Evolutionary conservation across 129 eudicot species (phyloP).

Genomic region (Flaveria trinervia): DNA sequence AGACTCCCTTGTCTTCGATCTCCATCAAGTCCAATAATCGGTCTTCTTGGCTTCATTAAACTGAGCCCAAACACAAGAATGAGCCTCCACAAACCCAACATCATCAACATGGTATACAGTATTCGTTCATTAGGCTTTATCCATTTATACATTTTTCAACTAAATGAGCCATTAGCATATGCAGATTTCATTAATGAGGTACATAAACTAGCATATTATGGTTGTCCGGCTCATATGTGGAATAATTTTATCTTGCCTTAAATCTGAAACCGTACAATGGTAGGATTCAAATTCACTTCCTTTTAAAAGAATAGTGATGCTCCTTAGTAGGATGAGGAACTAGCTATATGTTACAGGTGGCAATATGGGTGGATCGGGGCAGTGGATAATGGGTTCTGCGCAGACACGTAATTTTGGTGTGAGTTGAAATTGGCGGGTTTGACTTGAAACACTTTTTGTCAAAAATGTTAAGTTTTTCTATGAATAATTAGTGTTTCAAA

Average conservation of each 20-base stretch:
- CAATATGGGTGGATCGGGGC: not conserved
- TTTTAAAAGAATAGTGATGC: not conserved
- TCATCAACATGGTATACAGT: not conserved
- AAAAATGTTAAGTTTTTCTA: not conserved
- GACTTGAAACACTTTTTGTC: conserved; percentile 1
- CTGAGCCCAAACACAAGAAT: not conserved
- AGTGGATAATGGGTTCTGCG: not conserved
- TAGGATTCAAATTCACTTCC: not conserved
- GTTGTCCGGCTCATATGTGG: conserved; percentile 20
- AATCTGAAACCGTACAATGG: conserved; percentile 1
- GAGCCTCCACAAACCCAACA: not conserved
- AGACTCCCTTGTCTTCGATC: not conserved
- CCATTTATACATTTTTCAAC: not conserved
- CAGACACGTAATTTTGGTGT: not conserved
- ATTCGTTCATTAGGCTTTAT: not conserved
- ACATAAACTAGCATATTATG: not conserved
- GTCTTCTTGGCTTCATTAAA: not conserved
- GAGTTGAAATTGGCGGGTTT: not conserved
- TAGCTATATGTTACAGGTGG: conserved; percentile 1
- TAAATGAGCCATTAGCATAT: conserved; percentile 10
- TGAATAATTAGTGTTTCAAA: not conserved
- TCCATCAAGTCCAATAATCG: no score
- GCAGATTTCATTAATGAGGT: not conserved
- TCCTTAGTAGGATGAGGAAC: conserved; percentile 3
- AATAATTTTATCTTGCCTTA: conserved; percentile 10